Evolutionary conservation across 257 asterid genomes (phyloP).

Genomic region (Euphrasia confusa): DNA sequence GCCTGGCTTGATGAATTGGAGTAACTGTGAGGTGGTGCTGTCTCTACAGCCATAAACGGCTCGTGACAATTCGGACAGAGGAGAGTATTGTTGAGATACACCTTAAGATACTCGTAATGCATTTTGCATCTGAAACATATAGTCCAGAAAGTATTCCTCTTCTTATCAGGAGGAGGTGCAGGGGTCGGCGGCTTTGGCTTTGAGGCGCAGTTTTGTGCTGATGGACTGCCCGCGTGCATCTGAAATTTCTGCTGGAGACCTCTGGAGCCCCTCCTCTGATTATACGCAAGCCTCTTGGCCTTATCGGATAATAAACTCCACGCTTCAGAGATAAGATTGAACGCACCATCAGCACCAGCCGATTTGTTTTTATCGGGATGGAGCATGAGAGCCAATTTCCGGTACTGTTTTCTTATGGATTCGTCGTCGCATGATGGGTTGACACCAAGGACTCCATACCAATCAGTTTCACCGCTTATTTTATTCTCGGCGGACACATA

Average conservation of each 20-base stretch:
- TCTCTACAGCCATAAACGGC: constrained; percentile 58
- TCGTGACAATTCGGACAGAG: constrained; percentile 63
- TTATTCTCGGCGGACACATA: constrained; percentile 62
- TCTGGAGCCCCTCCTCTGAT: constrained; percentile 48
- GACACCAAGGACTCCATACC: constrained; percentile 74
- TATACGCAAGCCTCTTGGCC: constrained; percentile 51
- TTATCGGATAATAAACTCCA: constrained; percentile 69
- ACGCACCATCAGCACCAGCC: constrained; percentile 68
- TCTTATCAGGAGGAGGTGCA: constrained; percentile 29
- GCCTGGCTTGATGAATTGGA: constrained; percentile 24
- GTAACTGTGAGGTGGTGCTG: constrained; percentile 47
- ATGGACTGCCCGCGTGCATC: constrained; percentile 37
- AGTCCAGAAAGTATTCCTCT: constrained; percentile 57
- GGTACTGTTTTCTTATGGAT: constrained; percentile 52
- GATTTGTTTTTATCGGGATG: constrained; percentile 77
- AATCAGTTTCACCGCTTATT: constrained; percentile 56
- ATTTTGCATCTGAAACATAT: constrained; percentile 63
- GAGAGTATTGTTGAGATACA: constrained; percentile 60
- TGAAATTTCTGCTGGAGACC: constrained; percentile 43
- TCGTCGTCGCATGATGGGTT: constrained; percentile 60
- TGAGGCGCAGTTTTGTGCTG: constrained; percentile 30
- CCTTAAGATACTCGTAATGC: constrained; percentile 64
- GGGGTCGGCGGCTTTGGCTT: constrained; percentile 21
- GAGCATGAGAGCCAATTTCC: constrained; percentile 61
- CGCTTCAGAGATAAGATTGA: constrained; percentile 63